Conservation (phyloP, 352 stramenopile species). For the Pythium folliculosum region DNA sequence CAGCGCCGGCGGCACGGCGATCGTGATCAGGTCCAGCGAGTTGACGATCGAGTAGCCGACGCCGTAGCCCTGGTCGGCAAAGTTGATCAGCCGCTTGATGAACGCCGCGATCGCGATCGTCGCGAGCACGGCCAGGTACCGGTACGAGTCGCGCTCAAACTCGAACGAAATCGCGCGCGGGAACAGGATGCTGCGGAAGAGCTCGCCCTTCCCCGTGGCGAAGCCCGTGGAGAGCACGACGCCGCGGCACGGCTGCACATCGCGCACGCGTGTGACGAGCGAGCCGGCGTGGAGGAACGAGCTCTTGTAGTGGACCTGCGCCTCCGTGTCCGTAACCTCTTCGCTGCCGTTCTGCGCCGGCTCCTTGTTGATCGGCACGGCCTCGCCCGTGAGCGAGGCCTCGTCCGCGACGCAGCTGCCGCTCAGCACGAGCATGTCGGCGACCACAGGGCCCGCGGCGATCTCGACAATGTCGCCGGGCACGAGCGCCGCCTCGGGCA, state of each 20-base stretch:
- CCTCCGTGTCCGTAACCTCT: conserved; percentile 34
- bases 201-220: conserved; percentile 66
- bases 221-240: conserved; percentile 71
- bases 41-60: conserved; percentile 40
- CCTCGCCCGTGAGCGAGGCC: conserved; percentile 48
- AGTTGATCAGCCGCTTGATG: conserved; percentile 49
- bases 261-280: conserved; percentile 28
- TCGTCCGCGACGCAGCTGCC: conserved; percentile 49
- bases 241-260: conserved; percentile 33
- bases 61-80: conserved; percentile 29
- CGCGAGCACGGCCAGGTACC: conserved; percentile 48
- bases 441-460: conserved; percentile 30
- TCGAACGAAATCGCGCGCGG: conserved; percentile 55
- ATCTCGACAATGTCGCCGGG: conserved; percentile 53
- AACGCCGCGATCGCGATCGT: conserved; percentile 52
- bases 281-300: conserved; percentile 44
- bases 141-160: conserved; percentile 72
- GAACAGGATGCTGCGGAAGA: conserved; percentile 74
- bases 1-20: conserved; percentile 55
- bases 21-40: conserved; percentile 68
- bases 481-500: conserved; percentile 47
- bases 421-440: conserved; percentile 46
- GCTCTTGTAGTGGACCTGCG: conserved; percentile 29
- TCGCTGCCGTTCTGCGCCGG: conserved; percentile 17
- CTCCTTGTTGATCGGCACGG: conserved; percentile 48